phyloP scores from a whole-genome alignment of 495 filamentous ascomycete species.

The Xeromyces bisporus region DNA sequence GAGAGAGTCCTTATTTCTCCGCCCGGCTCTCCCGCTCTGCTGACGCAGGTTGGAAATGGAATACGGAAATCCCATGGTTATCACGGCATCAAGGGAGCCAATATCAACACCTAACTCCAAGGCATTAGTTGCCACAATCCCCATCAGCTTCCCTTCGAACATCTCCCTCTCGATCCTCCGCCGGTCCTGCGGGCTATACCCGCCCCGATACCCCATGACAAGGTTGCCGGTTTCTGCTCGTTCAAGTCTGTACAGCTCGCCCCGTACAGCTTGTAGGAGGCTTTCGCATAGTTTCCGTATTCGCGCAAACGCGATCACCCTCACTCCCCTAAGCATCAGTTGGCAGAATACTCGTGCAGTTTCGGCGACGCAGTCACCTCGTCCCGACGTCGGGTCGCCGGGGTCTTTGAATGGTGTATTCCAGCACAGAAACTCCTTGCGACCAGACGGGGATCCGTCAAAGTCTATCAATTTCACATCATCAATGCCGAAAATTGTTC shows the following conservation, averaged over 20 bases:
- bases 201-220: slow-evolving; percentile 92
- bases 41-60: slow-evolving; percentile 87
- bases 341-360: slow-evolving; percentile 81
- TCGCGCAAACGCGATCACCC: slow-evolving; percentile 87
- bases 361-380: slow-evolving; percentile 68
- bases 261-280: slow-evolving; percentile 62
- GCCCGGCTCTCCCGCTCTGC: slow-evolving; percentile 84
- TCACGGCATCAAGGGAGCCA: slow-evolving; percentile 81
- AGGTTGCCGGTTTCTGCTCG: slow-evolving; percentile 54
- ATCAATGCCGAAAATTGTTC: slow-evolving; percentile 79
- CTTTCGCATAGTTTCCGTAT: slow-evolving; percentile 78
- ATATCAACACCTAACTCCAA: slow-evolving; percentile 93
- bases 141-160: slow-evolving; percentile 88
- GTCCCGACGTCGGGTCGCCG: slow-evolving; percentile 66
- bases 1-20: slow-evolving; percentile 85
- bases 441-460: slow-evolving; percentile 82
- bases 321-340: slow-evolving; percentile 70
- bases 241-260: slow-evolving; percentile 55
- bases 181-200: slow-evolving; percentile 89
- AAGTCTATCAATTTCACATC: slow-evolving; percentile 65
- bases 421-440: slow-evolving; percentile 96
- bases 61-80: slow-evolving; percentile 89
- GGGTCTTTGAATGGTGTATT: slow-evolving; percentile 94
- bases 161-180: slow-evolving; percentile 85
- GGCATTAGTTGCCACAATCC: slow-evolving; percentile 86